Base-by-base conservation (phyloP, 202 grass and related monocot species). In the Setaria viridis region DNA sequence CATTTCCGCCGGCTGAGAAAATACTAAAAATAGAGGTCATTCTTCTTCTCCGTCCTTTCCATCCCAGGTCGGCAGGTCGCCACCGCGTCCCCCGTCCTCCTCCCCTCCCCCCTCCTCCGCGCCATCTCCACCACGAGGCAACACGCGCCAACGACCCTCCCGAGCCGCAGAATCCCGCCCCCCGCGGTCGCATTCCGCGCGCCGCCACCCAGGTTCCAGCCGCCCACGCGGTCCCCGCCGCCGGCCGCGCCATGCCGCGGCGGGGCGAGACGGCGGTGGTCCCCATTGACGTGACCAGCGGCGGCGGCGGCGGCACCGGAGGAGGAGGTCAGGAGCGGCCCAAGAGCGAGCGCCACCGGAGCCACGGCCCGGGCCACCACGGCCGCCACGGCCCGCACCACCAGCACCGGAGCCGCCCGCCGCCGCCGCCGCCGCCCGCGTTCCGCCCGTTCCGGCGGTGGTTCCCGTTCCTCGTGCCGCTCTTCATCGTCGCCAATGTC, bases 381-480 rank as follows among this genome's bases (percentile, higher is more conserved):
- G 83, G 57, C 62, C 88, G 64, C 43, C 21, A 11, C 57, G 59
- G 70, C 9, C 69, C 9, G 8, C 35, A 43, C 13, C 65, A 62
- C 62, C 72, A 88, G 55, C 83, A 77, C 84, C 76, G 87, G 58
- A 33, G 70, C 69, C 74, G 84, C 13, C 84, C 84, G 2, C 84
- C 84, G 2, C 80, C 74, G 50, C 83, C 77, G 21, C 77, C 88
- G 35, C 67, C 76, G 51, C 62, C 64, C 62, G 81, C 72, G 42
- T 91, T 86, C 72, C 88, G 80, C 39, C 88, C 93, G 51, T 99
- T 94, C 79, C 68, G 85, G 37, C 84, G 78, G 20, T 99, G 93
- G 93, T 91, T 95, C 86, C 93, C 91, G 55, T 99, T 91, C 88
- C 93, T 99, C 29, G 90, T 99, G 67, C 91, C 96, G 39, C 46